A percentile compares a stretch with the other conserved stretches of the same genome.
Evolutionary conservation across 2,329 filamentous ascomycete genomes (phyloP).

Genomic region (Claviceps lovelessii): DNA sequence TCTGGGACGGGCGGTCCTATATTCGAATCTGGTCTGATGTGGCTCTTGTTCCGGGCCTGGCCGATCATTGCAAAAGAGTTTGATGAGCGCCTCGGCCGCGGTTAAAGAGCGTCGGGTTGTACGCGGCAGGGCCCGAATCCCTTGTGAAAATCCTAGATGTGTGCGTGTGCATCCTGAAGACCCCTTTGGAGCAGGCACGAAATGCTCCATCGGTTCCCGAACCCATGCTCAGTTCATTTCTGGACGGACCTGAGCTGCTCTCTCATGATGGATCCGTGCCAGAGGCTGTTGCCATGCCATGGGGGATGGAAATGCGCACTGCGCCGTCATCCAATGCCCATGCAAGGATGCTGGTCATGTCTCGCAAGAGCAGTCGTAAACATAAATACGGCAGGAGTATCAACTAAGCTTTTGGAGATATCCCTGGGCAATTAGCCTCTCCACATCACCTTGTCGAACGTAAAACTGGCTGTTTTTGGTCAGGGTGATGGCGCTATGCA

Average conservation of each 20-base stretch:
- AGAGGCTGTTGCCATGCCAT: not conserved
- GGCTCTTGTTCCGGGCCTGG: not conserved
- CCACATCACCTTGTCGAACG: constrained; percentile 88
- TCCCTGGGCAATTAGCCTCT: constrained; percentile 82
- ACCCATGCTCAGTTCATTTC: not conserved
- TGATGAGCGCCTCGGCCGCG: not conserved
- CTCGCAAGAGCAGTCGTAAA: not conserved
- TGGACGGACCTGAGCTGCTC: not conserved
- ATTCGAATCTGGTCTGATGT: not conserved
- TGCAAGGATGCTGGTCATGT: not conserved
- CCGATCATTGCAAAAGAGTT: not conserved
- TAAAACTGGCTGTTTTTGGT: constrained; percentile 98
- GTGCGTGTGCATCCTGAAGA: not conserved
- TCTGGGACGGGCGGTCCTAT: too few species aligned
- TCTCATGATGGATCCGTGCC: not conserved
- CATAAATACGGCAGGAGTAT: constrained; percentile 16
- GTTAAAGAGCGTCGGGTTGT: not conserved
- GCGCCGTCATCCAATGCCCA: not conserved
- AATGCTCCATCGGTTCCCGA: not conserved
- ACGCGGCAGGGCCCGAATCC: not conserved
- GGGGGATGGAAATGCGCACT: not conserved
- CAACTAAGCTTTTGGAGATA: constrained; percentile 83
- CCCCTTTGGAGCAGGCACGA: not conserved
- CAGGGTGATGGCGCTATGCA: constrained; percentile 69
- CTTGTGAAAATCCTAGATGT: not conserved